Evolutionary conservation across 257 asterid species (phyloP), one percentile per base, ranked within the genome.

Genomic region (Lithospermum erythrorhizon): DNA sequence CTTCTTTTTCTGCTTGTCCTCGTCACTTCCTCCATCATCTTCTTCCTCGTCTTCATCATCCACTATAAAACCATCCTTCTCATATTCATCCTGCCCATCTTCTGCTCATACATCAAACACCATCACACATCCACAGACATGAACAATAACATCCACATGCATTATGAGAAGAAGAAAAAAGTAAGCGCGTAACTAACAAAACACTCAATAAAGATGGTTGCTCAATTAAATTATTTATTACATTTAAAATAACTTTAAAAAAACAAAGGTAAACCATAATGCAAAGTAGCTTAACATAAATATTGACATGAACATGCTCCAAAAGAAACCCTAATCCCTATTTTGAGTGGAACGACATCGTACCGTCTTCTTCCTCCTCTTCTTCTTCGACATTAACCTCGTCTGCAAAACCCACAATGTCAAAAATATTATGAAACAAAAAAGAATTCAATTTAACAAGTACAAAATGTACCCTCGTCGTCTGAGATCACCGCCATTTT

Each of bases 21-120:
- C 80, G 72, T 86, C 94, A 58, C 75, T 89, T 53, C 74, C 96
- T 10, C 79, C 96, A 21, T 74, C 90, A 61, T 82, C 95, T n/a
- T 81, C 94, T 25, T 80, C 72, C 29, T 61, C 82, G 20, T 73
- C 97, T 18, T 69, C 76, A 30, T 83, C 96, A 41, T 85, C 87
- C 68, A 91, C 98, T 75, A 91, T 84, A 81, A 91, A 91, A 15
- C 94, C 96, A 74, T 91, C 98, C 62, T 91, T 82, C 79, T 91
- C 98, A 53, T 73, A 91, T 66, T 91, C 95, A 81, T 91, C 93
- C 76, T 84, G 94, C 51, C 94, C 95, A 49, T 83, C 96, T 66
- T 80, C 94, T 86, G 78, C 68, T 72, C 68, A 61, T 4, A 35
- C 9, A 35, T 35, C 45, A 35, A 35, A 35, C 45, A 13, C 11